Base-by-base conservation (phyloP, 2,329 filamentous ascomycete genomes). In the Fusarium sp. region DNA sequence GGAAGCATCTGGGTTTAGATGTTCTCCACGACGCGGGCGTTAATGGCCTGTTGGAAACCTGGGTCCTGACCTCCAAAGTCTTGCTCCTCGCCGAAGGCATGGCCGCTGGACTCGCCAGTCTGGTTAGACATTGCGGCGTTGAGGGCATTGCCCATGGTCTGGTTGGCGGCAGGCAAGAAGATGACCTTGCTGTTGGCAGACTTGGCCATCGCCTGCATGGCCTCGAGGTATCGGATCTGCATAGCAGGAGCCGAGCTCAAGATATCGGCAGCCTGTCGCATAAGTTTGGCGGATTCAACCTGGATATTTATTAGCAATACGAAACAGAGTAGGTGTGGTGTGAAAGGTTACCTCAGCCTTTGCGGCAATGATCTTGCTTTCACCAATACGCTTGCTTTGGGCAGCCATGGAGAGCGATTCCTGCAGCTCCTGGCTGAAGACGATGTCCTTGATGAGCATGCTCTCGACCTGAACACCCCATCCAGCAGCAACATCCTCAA, bases 401-500 rank as follows among this genome's bases (percentile, higher is more conserved):
- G 96, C 96, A 38, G 96, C 96, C 96, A 99, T 98, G 77, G 93
- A 97, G 50, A 99, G 88, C 18, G 92, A 96, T 77, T 98, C 95
- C 82, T 99, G 96, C 44, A 99, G 86, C 73, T 98, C 96, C 77
- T 93, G 89, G 82, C 90, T 94, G 88, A 99, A 99, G 79, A 98
- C 92, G 78, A 99, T 97, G 81, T 99, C 96, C 84, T 99, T 98
- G 87, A 99, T 95, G 72, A 99, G 89, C 95, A 99, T 99, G 77
- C 91, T 94, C 85, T 98, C 96, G 61, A 98, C 96, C 77, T 93
- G 89, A 9, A 97, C 95, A 82, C 96, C 96, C 96, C 96, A 99
- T 65, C 93, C 93, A 12, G 88, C 84, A 8, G 96, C 95, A 2
- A 97, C 96, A 73, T 97, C 94, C 78, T 98, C 96, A 74, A 99